Base-by-base conservation (phyloP, 2,329 filamentous ascomycete species). In the Penicillium crustosum region DNA sequence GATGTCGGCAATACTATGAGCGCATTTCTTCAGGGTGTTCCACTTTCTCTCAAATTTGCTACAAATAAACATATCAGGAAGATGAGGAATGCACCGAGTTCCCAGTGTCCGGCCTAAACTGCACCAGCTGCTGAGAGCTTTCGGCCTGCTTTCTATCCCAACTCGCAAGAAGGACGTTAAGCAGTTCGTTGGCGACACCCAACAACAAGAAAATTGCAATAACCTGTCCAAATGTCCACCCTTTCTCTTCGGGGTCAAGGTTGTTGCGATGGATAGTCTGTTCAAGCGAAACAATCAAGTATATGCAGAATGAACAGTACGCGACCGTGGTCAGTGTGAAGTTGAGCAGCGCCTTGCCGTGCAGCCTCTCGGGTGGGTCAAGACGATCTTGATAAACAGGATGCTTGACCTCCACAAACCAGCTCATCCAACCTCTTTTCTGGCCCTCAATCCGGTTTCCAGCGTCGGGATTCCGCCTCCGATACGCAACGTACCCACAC, bases 211-310 rank as follows among this genome's bases (percentile, higher is more conserved):
- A 62, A 33, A 64, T 64, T 4, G 61, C 61, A 62, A 64, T 59
- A 10, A 64, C 55, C 36, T 64, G 60, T 4, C 61, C 60, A 50
- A 64, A 64, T 2, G 60, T 62, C 60, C 61, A 62, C 6, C 57
- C 55, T 35, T 42, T 55, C 29, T 62, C 60, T 41, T 62, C 33
- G 0, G 60, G 55, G n/a, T 59, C 49, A 9, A 62, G 57, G 27
- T 43, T 31, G 9, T 64, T 64, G 13, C 60, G 61, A 27, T 50
- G 21, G 19, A 62, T 61, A n/a, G 57, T 61, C 55, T 64, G 60
- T n/a, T 64, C 61, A 31, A 64, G 35, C n/a, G 61, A 61, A 15
- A 62, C 61, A 23, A 63, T 63, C 55, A 63, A 29, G 23, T 63
- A 63, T 19, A 63, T 56, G 27, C 59, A 63, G 25, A 63, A 50